A percentile compares a stretch with the other conserved stretches of the same genome.
These are phyloP conservation scores for Fusarium chaquense DNA, from an alignment of 2,329 filamentous ascomycete species.

Conservation along the genomic window DNA sequence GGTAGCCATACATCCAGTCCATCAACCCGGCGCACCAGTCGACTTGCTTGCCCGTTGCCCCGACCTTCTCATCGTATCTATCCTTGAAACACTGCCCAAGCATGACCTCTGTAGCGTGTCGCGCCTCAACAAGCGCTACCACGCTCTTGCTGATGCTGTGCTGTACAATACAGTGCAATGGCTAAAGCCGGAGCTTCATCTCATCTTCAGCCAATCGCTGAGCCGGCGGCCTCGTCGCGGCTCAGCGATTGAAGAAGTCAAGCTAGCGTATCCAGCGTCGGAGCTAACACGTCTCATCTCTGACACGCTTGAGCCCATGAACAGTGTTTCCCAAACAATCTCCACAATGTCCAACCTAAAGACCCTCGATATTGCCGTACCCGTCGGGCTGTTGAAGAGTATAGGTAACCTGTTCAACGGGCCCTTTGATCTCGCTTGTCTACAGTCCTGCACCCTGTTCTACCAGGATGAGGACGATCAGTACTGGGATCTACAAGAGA, in stretches of 20 bases:
- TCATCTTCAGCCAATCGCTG: slow-evolving; percentile 62
- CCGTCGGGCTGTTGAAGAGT: slow-evolving; percentile 57
- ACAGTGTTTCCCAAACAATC: slow-evolving; percentile 60
- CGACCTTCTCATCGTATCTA: slow-evolving; percentile 55
- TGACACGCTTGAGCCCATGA: slow-evolving; percentile 54
- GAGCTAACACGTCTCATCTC: slow-evolving; percentile 58
- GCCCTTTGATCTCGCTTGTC: slow-evolving; percentile 62
- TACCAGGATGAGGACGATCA: slow-evolving; percentile 59
- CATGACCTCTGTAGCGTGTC: slow-evolving; percentile 59
- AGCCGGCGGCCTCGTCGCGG: slow-evolving; percentile 60
- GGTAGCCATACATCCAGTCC: slow-evolving; percentile 20
- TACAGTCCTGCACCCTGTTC: slow-evolving; percentile 61
- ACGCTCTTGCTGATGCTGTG: slow-evolving; percentile 60
- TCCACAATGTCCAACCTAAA: slow-evolving; percentile 64
- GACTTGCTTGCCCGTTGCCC: slow-evolving; percentile 50
- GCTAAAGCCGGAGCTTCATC: slow-evolving; percentile 60
- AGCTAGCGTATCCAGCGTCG: slow-evolving; percentile 59
- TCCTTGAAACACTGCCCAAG: slow-evolving; percentile 56
- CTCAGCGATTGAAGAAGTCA: slow-evolving; percentile 60
- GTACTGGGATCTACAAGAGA: slow-evolving; percentile 65
- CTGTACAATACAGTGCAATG: slow-evolving; percentile 62
- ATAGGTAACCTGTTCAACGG: slow-evolving; percentile 64
- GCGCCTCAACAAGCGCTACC: slow-evolving; percentile 57
- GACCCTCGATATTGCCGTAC: slow-evolving; percentile 60
- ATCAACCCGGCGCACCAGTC: slow-evolving; percentile 8